Base-by-base conservation (phyloP, 305 asterid genomes). In the Rubia peregrina region DNA sequence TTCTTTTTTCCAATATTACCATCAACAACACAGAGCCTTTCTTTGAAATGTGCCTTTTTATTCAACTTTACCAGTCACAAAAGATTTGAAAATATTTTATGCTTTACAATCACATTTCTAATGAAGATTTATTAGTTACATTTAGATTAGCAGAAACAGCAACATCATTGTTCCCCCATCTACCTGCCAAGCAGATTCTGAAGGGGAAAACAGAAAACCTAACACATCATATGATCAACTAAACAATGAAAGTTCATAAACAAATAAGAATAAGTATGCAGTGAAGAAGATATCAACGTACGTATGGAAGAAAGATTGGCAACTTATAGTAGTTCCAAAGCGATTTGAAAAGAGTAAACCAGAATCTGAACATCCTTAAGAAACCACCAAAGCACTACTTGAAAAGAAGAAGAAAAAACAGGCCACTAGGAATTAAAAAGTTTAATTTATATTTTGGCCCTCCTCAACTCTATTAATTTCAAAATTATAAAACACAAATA, bases 191-290 rank as follows among this genome's bases (percentile, higher is more conserved):
- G 8, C 43, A 67, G 14, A 44, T 48, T 1, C 72, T n/a, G 22
- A 10, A 55, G 53, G 53, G 42, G 12, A 68, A n/a, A 55, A 49
- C 51, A 68, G 63, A 60, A n/a, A 51, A 36, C 21, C 40, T 68
- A 26, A 11, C 21, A 68, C 64, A 38, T 12, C 33, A 7, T 48
- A 10, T 11, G 11, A 43, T 51, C n/a, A 36, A 9, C 36, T 13
- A 33, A 17, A 41, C 9, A 33, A 36, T 1, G 38, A 33, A 49
- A 67, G 24, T 42, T 8, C 21, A 67, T 48, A 67, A 67, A 26
- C 14, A 13, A 1, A n/a, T 26, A 5, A 68, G 9, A 17, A 17
- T 0, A 33, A 1, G 38, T 33, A 33, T 33, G 38, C 38, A 33
- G 38, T 33, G 38, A 33, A 33, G 38, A 14, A 17, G 19, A 48